Percentiles rank a stretch among this genome's conserved stretches.
These are phyloP conservation scores for Saccharomyces hybrid DNA, from an alignment of 1,139 yeast species.

Conservation along the genomic window DNA sequence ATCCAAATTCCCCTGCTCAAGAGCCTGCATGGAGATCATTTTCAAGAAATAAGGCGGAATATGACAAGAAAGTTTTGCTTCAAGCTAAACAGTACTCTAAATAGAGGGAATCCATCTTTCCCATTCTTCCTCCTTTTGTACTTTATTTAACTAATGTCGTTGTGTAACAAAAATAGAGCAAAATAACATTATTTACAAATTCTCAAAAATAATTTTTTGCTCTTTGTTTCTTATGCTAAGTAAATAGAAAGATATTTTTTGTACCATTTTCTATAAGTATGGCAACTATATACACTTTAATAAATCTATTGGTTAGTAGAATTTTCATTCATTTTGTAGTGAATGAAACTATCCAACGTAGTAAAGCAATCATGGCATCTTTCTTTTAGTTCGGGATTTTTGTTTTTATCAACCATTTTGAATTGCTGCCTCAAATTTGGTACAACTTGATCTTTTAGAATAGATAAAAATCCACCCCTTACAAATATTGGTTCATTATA, in stretches of 20 bases:
- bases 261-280: not conserved
- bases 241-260: not conserved
- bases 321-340: slow-evolving; percentile 52
- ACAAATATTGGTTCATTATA: slow-evolving; percentile 70
- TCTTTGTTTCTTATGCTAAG: not conserved
- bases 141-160: not conserved
- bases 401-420: slow-evolving; percentile 59
- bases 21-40: slow-evolving; percentile 92
- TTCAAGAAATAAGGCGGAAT: slow-evolving; percentile 55
- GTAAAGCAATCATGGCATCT: slow-evolving; percentile 60
- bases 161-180: not conserved
- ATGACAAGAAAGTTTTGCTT: slow-evolving; percentile 69
- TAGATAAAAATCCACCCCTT: slow-evolving; percentile 40
- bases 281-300: not conserved
- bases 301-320: not conserved
- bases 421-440: slow-evolving; percentile 46
- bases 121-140: not conserved
- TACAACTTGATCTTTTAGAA: slow-evolving; percentile 38
- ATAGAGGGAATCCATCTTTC: slow-evolving; percentile 9
- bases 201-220: not conserved
- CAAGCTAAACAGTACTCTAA: slow-evolving; percentile 72
- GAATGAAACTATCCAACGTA: slow-evolving; percentile 68
- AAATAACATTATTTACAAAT: not conserved
- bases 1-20: slow-evolving; percentile 95
- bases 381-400: slow-evolving; percentile 47